Percentiles rank a stretch among this genome's conserved stretches.
Conservation (phyloP, 2,329 filamentous ascomycete species). For the Tolypocladium guangdongense region DNA sequence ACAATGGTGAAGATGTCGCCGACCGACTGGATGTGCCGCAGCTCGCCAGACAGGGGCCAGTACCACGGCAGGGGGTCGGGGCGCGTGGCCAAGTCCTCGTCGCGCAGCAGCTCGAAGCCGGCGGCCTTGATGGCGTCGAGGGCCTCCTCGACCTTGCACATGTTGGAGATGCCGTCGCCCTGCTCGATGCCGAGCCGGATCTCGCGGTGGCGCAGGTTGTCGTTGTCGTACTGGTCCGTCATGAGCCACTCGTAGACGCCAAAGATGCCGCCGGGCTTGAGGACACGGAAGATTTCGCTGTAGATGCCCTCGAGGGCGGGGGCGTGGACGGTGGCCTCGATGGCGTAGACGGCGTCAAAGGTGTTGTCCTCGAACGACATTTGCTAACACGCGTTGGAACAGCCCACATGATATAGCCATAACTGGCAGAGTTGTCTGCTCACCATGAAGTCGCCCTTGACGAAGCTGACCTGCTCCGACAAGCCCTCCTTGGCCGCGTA, state of each 20-base stretch:
- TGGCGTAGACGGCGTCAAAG: conserved; percentile 93
- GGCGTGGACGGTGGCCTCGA: conserved; percentile 93
- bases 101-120: conserved; percentile 71
- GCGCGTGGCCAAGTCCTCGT: conserved; percentile 78
- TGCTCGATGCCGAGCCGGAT: conserved; percentile 92
- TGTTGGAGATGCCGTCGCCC: conserved; percentile 94
- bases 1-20: conserved; percentile 74
- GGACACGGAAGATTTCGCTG: conserved; percentile 83
- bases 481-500: conserved; percentile 79
- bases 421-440: conserved; percentile 3
- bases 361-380: conserved; percentile 88
- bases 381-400: conserved; percentile 27
- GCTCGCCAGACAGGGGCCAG: conserved; percentile 78
- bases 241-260: conserved; percentile 99
- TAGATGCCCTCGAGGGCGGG: conserved; percentile 87
- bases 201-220: conserved; percentile 74
- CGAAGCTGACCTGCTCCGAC: conserved; percentile 67
- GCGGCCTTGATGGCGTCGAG: conserved; percentile 74
- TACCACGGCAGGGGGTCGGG: conserved; percentile 80
- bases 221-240: conserved; percentile 90
- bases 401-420: no score
- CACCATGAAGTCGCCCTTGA: conserved; percentile 95
- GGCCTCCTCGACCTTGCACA: conserved; percentile 79
- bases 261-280: conserved; percentile 92
- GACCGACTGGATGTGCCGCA: conserved; percentile 70